These are phyloP conservation scores for Theobroma cacao DNA, from an alignment of 345 rosid species.

Conservation along the genomic window DNA sequence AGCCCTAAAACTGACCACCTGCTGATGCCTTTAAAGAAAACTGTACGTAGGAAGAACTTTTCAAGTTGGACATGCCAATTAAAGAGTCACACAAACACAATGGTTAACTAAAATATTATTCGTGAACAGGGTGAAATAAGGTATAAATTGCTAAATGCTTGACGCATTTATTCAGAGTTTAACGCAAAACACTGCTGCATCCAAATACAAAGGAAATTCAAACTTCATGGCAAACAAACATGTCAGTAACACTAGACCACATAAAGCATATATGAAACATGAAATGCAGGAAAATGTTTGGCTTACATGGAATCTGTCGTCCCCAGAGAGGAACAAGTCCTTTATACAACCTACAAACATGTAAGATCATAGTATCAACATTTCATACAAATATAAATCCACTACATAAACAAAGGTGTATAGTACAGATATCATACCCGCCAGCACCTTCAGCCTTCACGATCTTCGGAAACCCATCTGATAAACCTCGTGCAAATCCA, in stretches of 20 bases:
- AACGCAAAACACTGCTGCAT: background rate
- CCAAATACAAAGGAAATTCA: background rate
- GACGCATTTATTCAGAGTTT: background rate
- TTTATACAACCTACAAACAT: slow-evolving; percentile 66
- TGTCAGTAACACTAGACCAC: background rate
- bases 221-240: background rate
- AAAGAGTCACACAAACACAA: background rate
- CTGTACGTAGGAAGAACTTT: background rate
- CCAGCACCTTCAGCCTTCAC: slow-evolving; percentile 67
- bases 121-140: background rate
- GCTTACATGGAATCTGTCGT: slow-evolving; percentile 97
- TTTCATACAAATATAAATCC: background rate
- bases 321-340: slow-evolving; percentile 96
- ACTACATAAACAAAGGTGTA: background rate
- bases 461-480: slow-evolving; percentile 90
- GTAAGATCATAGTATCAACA: background rate
- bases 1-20: background rate
- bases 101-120: background rate
- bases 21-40: background rate
- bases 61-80: background rate
- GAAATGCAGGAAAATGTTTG: background rate
- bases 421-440: slow-evolving; percentile 40
- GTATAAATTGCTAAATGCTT: background rate
- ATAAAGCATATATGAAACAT: background rate
- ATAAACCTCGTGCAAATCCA: slow-evolving; percentile 86